These are phyloP conservation scores for Solanum pimpinellifolium DNA, from an alignment of 257 asterid species.

Conservation along the genomic window DNA sequence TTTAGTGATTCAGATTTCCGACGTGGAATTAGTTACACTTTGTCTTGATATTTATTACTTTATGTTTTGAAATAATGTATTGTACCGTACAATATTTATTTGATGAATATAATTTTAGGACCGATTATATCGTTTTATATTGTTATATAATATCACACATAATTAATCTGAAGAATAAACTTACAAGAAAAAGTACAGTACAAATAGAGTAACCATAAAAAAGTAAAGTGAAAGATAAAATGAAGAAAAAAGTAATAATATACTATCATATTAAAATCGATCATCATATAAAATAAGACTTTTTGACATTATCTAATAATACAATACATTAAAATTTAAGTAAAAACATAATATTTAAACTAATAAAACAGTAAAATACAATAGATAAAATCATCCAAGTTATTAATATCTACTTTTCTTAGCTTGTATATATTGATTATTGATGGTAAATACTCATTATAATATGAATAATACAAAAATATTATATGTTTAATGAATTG, in stretches of 20 bases:
- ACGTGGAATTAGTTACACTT: neutral
- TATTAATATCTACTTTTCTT: too few relatives aligned
- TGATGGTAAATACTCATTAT: neutral
- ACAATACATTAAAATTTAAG: too few relatives aligned
- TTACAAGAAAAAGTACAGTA: neutral
- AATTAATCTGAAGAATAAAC: neutral
- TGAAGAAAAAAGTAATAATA: too few relatives aligned
- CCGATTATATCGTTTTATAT: neutral
- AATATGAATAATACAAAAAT: neutral
- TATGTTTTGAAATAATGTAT: neutral
- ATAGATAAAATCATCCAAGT: neutral
- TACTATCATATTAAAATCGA: too few relatives aligned
- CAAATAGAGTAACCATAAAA: neutral
- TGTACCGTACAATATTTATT: neutral
- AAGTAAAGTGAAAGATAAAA: neutral
- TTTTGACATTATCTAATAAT: too few relatives aligned
- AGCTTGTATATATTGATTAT: neutral
- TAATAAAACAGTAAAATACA: too few relatives aligned
- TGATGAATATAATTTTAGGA: neutral
- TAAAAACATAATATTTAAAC: too few relatives aligned
- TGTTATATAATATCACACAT: neutral
- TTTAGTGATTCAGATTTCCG: too few relatives aligned
- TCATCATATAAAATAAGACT: too few relatives aligned
- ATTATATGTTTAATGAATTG: neutral
- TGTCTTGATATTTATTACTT: neutral